Conservation (phyloP, 495 filamentous ascomycete genomes). For the Neurospora sp. region DNA sequence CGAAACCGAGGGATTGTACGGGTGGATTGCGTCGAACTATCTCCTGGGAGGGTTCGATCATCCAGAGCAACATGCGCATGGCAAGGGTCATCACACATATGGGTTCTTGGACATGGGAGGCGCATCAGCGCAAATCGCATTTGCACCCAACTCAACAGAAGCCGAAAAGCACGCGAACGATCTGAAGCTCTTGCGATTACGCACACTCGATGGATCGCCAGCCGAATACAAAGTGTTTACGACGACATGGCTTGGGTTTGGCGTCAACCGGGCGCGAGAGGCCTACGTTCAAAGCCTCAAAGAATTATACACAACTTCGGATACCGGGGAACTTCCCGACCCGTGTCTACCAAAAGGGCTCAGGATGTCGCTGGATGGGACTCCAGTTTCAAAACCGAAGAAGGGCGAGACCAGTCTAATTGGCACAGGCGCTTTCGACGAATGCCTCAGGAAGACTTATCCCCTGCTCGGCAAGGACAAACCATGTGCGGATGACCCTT, state of each 20-base stretch:
- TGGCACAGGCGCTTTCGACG: slow-evolving; percentile 77
- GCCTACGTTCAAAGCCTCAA: slow-evolving; percentile 67
- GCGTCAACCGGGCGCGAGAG: slow-evolving; percentile 79
- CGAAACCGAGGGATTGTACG: slow-evolving; percentile 95
- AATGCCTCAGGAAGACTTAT: slow-evolving; percentile 72
- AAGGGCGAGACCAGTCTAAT: slow-evolving; percentile 39
- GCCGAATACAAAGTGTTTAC: slow-evolving; percentile 85
- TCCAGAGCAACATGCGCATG: slow-evolving; percentile 58
- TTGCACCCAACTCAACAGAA: slow-evolving; percentile 89
- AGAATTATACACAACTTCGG: slow-evolving; percentile 42
- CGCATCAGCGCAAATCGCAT: slow-evolving; percentile 93
- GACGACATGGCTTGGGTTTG: slow-evolving; percentile 93
- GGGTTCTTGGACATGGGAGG: slow-evolving; percentile 98
- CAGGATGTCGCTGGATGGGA: slow-evolving; percentile 54
- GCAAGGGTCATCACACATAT: slow-evolving; percentile 89
- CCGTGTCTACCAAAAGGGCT: slow-evolving; percentile 81
- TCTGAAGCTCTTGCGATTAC: slow-evolving; percentile 72
- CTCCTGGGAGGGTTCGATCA: slow-evolving; percentile 84
- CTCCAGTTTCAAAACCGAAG: slow-evolving; percentile 23
- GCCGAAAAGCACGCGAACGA: slow-evolving; percentile 83
- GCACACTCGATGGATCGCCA: slow-evolving; percentile 64
- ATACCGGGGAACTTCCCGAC: slow-evolving; percentile 64
- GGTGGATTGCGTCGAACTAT: slow-evolving; percentile 99
- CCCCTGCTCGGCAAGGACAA: slow-evolving; percentile 85
- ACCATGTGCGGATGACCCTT: slow-evolving; percentile 73